Evolutionary conservation across 306 rosid species (phyloP), one percentile per base, ranked within the genome.

Genomic region (Betula pendula): DNA sequence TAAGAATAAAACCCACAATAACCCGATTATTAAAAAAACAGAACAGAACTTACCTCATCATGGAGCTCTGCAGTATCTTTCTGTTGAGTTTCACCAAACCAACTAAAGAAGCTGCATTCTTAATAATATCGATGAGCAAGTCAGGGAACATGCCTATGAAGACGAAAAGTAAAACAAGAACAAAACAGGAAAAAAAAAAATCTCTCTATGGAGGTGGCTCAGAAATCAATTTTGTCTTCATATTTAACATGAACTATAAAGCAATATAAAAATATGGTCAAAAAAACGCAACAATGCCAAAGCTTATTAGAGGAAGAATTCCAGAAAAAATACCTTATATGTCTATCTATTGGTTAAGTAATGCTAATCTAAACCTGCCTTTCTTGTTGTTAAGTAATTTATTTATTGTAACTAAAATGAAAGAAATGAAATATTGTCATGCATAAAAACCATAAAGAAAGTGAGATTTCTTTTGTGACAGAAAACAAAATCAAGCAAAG

Each of bases 71-170:
- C 70, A 27, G 86, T 67, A 52, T 86, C 87, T 80, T 85, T 81
- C 74, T 83, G 88, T 52, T 84, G 83, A 9, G 86, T 83, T 69
- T 90, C 89, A 8, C 87, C 60, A 81, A 90, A 87, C 96, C 91
- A 90, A 81, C 84, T 88, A 84, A 90, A 88, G 81, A 90, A 90
- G 81, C 96, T 90, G 87, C 83, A 85, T 33, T 20, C 53, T 68
- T 62, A 11, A 71, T 65, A 77, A 22, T 31, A 56, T 33, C 17
- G 35, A 25, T 3, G 0, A 33, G 76, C 73, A 51, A 68, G 71
- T 78, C 16, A 44, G 14, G 52, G 53, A 68, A 51, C 35, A 74
- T 15, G 68, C 68, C 15, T 76, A 20, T 8, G 62, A 71, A 13
- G 45, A 76, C 14, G 15, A 4, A 35, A 20, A 11, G 42, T 29